Evolutionary conservation across 371 early-diverging fungal genomes (phyloP).

Genomic region (Mucor sp.): DNA sequence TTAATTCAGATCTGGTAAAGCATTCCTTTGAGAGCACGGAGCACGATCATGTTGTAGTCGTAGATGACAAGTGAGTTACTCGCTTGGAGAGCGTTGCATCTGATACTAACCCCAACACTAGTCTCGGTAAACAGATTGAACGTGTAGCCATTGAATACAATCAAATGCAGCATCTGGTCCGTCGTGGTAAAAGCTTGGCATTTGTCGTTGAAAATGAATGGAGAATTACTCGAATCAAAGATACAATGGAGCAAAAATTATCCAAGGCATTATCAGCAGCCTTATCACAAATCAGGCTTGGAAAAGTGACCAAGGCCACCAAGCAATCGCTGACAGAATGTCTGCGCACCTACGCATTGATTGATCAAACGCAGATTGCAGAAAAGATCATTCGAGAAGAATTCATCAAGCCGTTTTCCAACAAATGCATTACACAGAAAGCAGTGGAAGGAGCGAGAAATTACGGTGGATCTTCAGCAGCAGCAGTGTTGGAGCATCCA

Average conservation of each 20-base stretch:
- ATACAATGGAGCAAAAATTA: conserved; percentile 62
- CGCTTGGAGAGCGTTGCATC: not conserved
- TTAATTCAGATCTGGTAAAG: conserved; percentile 44
- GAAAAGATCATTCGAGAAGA: conserved; percentile 65
- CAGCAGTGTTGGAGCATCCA: conserved; percentile 24
- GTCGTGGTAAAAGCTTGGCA: conserved; percentile 65
- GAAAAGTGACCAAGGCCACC: conserved; percentile 41
- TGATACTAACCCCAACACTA: not conserved
- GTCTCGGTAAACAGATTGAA: conserved; percentile 69
- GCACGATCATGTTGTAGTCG: conserved; percentile 7
- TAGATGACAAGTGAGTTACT: conserved; percentile 23
- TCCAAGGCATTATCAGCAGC: conserved; percentile 52
- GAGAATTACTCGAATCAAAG: conserved; percentile 78
- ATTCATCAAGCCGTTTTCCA: conserved; percentile 58
- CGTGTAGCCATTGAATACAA: conserved; percentile 88
- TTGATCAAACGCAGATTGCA: conserved; percentile 75
- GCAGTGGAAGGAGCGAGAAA: conserved; percentile 17
- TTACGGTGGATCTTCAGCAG: not conserved
- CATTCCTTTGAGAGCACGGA: conserved; percentile 4
- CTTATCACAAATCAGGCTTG: conserved; percentile 45
- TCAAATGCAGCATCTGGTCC: conserved; percentile 79
- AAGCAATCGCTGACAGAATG: conserved; percentile 68
- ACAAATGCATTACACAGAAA: conserved; percentile 45
- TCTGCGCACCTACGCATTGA: conserved; percentile 71
- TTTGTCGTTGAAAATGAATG: conserved; percentile 78